Evolutionary conservation across 108 stramenopile species (phyloP), one percentile per base, ranked within the genome.

Genomic region (Aurantiochytrium sp.): DNA sequence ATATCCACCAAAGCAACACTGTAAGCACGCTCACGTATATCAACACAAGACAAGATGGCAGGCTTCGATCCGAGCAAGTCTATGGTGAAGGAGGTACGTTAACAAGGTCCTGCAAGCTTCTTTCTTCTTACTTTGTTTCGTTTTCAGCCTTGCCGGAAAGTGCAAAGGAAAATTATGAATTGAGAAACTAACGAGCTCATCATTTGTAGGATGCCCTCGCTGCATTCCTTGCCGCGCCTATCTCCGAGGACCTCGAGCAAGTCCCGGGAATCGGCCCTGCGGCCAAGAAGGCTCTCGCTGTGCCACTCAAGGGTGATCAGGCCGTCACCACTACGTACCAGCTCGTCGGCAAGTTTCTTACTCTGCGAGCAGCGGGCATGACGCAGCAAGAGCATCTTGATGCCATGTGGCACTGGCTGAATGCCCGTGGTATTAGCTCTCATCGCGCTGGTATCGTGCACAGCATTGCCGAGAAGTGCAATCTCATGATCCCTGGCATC

Each of bases 261-360:
- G 89, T 91, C 14, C 91, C 91, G 43, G 91, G 91, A 10, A 87
- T 91, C 44, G 91, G 89, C 49, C 76, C 89, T 19, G 35, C 16
- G 64, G 76, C 89, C 44, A 73, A 58, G 23, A 72, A 91, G 88
- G 4, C 72, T 14, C 60, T 91, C 23, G 64, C 64, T 25, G 53
- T 19, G 88, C 4, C 87, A 19, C 58, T 60, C 44, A 10, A 60
- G 59, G 58, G 43, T 10, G 51, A 58, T 18, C n/a, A 91, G 19
- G 42, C 43, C 53, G 35, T 91, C 23, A 88, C 21, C 23, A 91
- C 90, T 29, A 94, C 93, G 14, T 90, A 92, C 90, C 94, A 94
- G 92, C 93, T 94, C 60, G 89, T 94, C 76, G 94, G 93, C 35
- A 92, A 94, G 87, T 94, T 92, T 45, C 92, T 94, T 58, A 55